Evolutionary conservation across 2,329 filamentous ascomycete species (phyloP).

Genomic region (Neurospora sp.): DNA sequence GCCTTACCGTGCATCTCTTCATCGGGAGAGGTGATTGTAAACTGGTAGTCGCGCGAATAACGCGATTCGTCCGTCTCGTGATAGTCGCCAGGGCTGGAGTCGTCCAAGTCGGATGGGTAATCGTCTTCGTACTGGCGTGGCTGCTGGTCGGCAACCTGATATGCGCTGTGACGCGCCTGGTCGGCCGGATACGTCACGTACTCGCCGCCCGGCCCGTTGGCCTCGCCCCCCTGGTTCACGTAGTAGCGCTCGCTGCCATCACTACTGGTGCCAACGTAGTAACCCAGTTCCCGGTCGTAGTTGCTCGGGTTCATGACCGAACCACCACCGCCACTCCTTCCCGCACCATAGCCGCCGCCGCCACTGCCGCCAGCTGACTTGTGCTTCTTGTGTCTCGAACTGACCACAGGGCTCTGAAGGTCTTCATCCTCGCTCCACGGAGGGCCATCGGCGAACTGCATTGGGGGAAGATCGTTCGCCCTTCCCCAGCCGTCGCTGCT

Average conservation of each 20-base stretch:
- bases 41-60: constrained; percentile 86
- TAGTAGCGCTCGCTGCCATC: constrained; percentile 70
- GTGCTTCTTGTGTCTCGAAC: constrained; percentile 75
- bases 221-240: constrained; percentile 56
- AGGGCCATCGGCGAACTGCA: constrained; percentile 78
- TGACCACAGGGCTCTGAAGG: constrained; percentile 81
- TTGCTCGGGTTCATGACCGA: constrained; percentile 37
- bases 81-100: constrained; percentile 43
- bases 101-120: constrained; percentile 40
- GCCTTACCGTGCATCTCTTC: constrained; percentile 97
- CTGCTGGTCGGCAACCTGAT: constrained; percentile 35
- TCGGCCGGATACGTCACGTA: constrained; percentile 68
- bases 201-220: constrained; percentile 68
- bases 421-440: constrained; percentile 96
- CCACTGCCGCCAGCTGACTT: constrained; percentile 54
- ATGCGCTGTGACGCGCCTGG: constrained; percentile 45
- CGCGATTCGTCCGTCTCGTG: constrained; percentile 60
- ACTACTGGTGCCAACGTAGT: constrained; percentile 53
- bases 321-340: constrained; percentile 28
- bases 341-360: constrained; percentile 36
- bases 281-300: constrained; percentile 53
- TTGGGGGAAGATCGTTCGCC: constrained; percentile 65
- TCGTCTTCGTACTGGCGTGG: constrained; percentile 34
- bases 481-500: constrained; percentile 40
- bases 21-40: constrained; percentile 88